Conservation (phyloP, 805 yeast species). For the Candida tammaniensis region DNA sequence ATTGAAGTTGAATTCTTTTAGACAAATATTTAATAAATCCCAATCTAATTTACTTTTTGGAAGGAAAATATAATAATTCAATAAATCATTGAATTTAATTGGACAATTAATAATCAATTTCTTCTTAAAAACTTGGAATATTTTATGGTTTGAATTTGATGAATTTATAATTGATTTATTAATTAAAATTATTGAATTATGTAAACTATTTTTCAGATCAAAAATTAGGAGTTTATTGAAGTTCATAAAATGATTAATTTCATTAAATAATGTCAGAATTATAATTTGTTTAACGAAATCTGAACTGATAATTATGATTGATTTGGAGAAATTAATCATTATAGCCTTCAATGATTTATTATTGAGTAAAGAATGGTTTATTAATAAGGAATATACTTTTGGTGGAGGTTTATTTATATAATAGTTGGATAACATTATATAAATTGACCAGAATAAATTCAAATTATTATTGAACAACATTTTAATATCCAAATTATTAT, state of each 20-base stretch:
- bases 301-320: constrained; percentile 18
- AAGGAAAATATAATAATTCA: constrained; percentile 43
- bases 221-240: constrained; percentile 22
- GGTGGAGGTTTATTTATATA: constrained; percentile 41
- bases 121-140: constrained; percentile 46
- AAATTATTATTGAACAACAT: constrained; percentile 25
- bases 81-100: constrained; percentile 46
- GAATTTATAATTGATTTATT: constrained; percentile 29
- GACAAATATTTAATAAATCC: constrained; percentile 42
- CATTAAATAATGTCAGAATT: constrained; percentile 33
- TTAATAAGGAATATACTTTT: constrained; percentile 21
- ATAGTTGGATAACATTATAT: constrained; percentile 44
- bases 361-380: constrained; percentile 14
- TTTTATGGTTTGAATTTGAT: constrained; percentile 10
- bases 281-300: constrained; percentile 25
- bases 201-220: constrained; percentile 42
- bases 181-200: constrained; percentile 52
- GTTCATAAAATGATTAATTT: constrained; percentile 22
- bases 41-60: constrained; percentile 41
- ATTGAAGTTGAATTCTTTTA: constrained; percentile 42
- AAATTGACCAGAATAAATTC: constrained; percentile 48
- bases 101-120: constrained; percentile 51
- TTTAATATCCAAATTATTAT: constrained; percentile 15
- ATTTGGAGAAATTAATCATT: constrained; percentile 26
- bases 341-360: constrained; percentile 12